These are phyloP conservation scores for Xylariales sp. DNA, from an alignment of 2,329 filamentous ascomycete genomes.

Conservation along the genomic window DNA sequence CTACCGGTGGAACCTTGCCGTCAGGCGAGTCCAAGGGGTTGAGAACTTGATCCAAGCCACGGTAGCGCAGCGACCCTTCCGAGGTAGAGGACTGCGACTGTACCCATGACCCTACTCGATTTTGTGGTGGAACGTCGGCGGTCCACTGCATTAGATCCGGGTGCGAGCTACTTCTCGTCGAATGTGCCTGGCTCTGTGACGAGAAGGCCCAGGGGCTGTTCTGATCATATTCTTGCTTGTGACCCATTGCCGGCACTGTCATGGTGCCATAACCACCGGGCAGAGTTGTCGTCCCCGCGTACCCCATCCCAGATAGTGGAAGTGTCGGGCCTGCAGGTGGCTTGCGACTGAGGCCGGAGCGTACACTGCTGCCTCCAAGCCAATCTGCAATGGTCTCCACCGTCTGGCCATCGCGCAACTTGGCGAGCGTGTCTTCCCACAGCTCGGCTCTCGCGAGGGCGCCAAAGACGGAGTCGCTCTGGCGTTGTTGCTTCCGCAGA, in stretches of 20 bases:
- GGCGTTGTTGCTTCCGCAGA: slow-evolving; percentile 49
- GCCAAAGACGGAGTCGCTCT: slow-evolving; percentile 50
- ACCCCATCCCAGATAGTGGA: slow-evolving; percentile 19
- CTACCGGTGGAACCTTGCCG: slow-evolving; percentile 35
- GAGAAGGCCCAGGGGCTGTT: slow-evolving; percentile 47
- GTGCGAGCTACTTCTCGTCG: slow-evolving; percentile 42
- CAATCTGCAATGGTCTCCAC: slow-evolving; percentile 53
- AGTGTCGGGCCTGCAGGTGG: slow-evolving; percentile 21
- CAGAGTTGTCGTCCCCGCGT: slow-evolving; percentile 4
- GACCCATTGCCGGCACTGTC: slow-evolving; percentile 27
- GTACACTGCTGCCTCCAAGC: slow-evolving; percentile 33
- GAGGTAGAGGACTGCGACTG: slow-evolving; percentile 34
- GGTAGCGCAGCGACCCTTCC: slow-evolving; percentile 28
- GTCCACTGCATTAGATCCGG: slow-evolving; percentile 44
- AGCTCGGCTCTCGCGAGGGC: slow-evolving; percentile 47
- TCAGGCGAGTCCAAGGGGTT: slow-evolving; percentile 40
- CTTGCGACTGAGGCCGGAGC: slow-evolving; percentile 26
- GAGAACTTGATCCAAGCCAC: slow-evolving; percentile 43
- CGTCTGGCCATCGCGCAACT: slow-evolving; percentile 48
- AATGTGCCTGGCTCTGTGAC: slow-evolving; percentile 39
- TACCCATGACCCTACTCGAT: slow-evolving; percentile 46
- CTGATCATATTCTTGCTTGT: slow-evolving; percentile 34
- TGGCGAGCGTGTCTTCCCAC: slow-evolving; percentile 50
- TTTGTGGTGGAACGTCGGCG: slow-evolving; percentile 36
- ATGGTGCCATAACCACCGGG: slow-evolving; percentile 23